phyloP scores from a whole-genome alignment of 2,329 filamentous ascomycete genomes.

The Venturia nashicola region DNA sequence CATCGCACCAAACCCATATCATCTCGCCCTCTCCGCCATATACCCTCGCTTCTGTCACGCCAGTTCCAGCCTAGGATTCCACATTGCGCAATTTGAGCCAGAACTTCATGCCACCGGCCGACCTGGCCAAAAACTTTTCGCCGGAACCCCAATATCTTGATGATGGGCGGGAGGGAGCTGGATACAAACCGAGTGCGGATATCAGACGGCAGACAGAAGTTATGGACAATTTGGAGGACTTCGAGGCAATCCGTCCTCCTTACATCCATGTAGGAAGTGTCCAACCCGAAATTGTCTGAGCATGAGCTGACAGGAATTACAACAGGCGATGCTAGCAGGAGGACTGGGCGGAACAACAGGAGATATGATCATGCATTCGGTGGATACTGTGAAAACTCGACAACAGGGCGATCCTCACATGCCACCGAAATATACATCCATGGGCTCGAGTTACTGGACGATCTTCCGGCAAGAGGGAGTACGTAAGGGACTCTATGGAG shows the following conservation, averaged over 20 bases:
- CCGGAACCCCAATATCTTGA: background rate
- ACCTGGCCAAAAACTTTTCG: conserved; percentile 2
- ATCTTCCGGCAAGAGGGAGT: conserved; percentile 90
- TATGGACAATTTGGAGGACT: conserved; percentile 17
- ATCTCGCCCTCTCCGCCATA: background rate
- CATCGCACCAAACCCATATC: background rate
- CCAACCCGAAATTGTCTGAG: background rate
- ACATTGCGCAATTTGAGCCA: background rate
- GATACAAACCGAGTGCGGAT: conserved; percentile 3
- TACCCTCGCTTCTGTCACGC: background rate
- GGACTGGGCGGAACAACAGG: conserved; percentile 86
- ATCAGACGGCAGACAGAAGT: conserved; percentile 6
- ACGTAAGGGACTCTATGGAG: conserved; percentile 74
- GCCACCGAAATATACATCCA: conserved; percentile 82
- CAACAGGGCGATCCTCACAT: conserved; percentile 93
- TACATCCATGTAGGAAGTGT: conserved; percentile 31
- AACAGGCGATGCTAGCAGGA: conserved; percentile 85
- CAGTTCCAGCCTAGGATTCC: background rate
- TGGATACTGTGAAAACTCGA: conserved; percentile 96
- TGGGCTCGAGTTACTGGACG: conserved; percentile 81
- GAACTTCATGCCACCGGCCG: conserved; percentile 1
- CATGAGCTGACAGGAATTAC: background rate
- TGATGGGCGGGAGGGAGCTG: background rate
- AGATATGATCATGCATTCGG: conserved; percentile 96
- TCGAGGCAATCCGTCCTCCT: conserved; percentile 32